Base-by-base conservation (phyloP, 1,284 basidiomycete genomes). In the Mixia osmundae region DNA sequence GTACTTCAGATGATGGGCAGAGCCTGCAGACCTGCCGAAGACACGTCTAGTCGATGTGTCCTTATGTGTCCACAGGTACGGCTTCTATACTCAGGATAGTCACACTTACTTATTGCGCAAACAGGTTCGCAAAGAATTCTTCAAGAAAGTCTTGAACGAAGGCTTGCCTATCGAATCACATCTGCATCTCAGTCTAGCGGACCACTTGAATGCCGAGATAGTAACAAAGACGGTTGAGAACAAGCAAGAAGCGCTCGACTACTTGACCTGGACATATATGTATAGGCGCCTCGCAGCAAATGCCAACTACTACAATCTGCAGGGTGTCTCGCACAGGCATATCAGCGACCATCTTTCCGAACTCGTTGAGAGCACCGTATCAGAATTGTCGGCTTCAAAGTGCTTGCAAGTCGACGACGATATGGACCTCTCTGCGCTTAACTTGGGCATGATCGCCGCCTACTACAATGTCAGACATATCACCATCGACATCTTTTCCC, bases 1-100 rank as follows among this genome's bases (percentile, higher is more conserved):
- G 76, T 97, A 9, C 67, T 97, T 2, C 87, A 97, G 53, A 97
- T 97, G 89, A 91, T 97, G 70, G 91, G 91, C 28, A 69, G 76
- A 15, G 87, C 89, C 2, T 94, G 85, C 53, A 70, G 83, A 20
- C 83, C 89, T 12, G 60, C 61, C 32, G 71, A 82, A 43, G 87
- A 94, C 48, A 70, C 75, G 9, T 72, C 72, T 38, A 83, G 77
- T 47, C 75, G 82, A 14, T 94, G 85, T 51, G 74, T 99, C 6
- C 61, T 97, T 33, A 89, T 97, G 77, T 85, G 80, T 52, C 89
- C 97, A 52, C 78, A 89, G 53, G 91, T 82, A 3, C 68, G 87
- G 28, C 8, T 5, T 19, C 1, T 11, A 9, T 15, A 15, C 2
- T 38, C 12, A 8, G 4, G 1, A 12, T 14, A 7, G 1, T 15